Evolutionary conservation across 2,329 filamentous ascomycete genomes (phyloP).

Genomic region (Mycocentrospora acerina): DNA sequence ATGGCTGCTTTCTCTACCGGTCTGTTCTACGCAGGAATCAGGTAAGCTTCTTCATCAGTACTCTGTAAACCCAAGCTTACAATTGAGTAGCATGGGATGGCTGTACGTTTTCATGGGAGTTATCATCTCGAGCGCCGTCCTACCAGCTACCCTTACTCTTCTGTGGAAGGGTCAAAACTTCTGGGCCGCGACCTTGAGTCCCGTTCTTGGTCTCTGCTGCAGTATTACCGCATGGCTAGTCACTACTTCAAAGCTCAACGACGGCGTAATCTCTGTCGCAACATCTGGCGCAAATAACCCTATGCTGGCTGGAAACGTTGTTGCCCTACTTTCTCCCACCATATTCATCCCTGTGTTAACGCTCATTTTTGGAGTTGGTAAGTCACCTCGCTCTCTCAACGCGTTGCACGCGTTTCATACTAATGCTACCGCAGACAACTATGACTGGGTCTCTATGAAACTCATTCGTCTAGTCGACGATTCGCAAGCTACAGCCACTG

Average conservation of each 20-base stretch:
- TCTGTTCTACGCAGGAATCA: constrained; percentile 48
- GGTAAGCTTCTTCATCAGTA: constrained; percentile 3
- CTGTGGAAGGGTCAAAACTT: constrained; percentile 79
- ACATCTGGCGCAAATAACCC: constrained; percentile 69
- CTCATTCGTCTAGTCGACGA: constrained; percentile 78
- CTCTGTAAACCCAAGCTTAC: background rate
- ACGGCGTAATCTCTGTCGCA: constrained; percentile 34
- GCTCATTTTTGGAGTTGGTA: constrained; percentile 58
- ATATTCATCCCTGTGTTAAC: constrained; percentile 76
- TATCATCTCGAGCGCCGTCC: constrained; percentile 80
- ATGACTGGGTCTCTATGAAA: constrained; percentile 83
- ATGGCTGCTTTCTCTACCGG: constrained; percentile 80
- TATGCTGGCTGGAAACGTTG: constrained; percentile 86
- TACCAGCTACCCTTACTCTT: constrained; percentile 78
- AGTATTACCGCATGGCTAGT: constrained; percentile 58
- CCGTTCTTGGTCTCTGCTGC: constrained; percentile 67
- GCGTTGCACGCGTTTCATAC: constrained; percentile 22
- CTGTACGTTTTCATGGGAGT: constrained; percentile 89
- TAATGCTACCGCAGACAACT: constrained; percentile 73
- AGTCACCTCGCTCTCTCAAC: constrained; percentile 1
- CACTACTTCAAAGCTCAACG: constrained; percentile 35
- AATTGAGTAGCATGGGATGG: constrained; percentile 66
- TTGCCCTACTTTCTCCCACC: constrained; percentile 73
- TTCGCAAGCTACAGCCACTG: constrained; percentile 64
- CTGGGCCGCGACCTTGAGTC: constrained; percentile 68